A percentile compares a stretch with the other conserved stretches of the same genome.
These are phyloP conservation scores for Marsdenia floribunda DNA, from an alignment of 257 asterid genomes.

Conservation along the genomic window DNA sequence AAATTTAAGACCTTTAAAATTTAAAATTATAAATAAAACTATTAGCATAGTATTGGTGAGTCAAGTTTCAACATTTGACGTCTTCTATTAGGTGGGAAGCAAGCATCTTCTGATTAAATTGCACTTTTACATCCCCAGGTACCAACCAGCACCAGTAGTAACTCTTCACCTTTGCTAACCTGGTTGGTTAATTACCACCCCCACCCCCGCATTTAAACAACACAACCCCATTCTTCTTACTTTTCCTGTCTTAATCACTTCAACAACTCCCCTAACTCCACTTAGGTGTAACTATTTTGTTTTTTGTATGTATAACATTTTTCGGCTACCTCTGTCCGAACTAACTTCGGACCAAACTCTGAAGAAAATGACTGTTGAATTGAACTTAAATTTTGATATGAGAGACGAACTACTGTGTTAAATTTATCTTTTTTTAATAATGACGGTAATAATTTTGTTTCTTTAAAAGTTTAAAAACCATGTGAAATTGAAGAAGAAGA, in stretches of 20 bases:
- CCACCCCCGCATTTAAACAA: background rate
- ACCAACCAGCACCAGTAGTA: background rate
- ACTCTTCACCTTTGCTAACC: too few relatives aligned
- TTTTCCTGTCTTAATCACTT: background rate
- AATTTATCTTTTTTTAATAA: background rate
- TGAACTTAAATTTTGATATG: too few relatives aligned
- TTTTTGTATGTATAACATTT: too few relatives aligned
- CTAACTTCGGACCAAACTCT: too few relatives aligned
- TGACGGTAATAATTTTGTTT: background rate
- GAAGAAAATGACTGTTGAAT: too few relatives aligned
- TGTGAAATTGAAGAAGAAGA: background rate
- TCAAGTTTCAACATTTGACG: constrained; percentile 7
- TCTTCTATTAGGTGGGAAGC: constrained; percentile 8
- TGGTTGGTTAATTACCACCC: too few relatives aligned
- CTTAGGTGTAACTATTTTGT: background rate
- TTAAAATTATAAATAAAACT: too few relatives aligned
- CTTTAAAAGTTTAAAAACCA: too few relatives aligned
- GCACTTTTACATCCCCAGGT: background rate
- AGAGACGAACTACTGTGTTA: too few relatives aligned
- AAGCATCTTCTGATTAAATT: background rate
- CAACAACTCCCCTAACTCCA: background rate
- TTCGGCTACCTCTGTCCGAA: too few relatives aligned
- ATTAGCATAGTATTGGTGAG: background rate
- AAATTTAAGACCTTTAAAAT: too few relatives aligned
- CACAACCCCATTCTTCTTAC: background rate